Base-by-base conservation (phyloP, 768 basidiomycete species). In the Hemileccinum rubropunctum region DNA sequence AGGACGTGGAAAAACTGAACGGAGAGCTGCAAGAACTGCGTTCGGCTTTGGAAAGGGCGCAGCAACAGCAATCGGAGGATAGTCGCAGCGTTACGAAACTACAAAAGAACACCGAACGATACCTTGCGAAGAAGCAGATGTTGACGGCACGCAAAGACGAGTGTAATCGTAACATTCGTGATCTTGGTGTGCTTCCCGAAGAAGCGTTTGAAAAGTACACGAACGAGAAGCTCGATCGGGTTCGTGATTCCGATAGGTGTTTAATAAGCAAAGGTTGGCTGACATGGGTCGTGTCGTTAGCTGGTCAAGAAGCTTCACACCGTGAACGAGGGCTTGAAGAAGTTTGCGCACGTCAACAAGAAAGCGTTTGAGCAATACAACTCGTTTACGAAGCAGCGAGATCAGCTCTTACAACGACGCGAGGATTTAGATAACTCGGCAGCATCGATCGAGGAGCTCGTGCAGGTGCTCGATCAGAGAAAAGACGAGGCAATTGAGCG, bases 401-500 rank as follows among this genome's bases (percentile, higher is more conserved):
- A 98, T 64, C 88, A 93, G 58, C 81, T 98, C 4, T 67, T 89
- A 37, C 78, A 85, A 52, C 86, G 97, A 4, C 81, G 94, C 9
- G 88, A 91, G 56, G 97, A 98, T 65, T 76, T 98, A 27, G 95
- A 98, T 57, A 86, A 83, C 50, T 94, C 92, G 3, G 92, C 91
- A 0, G 63, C 78, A 42, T 94, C 92, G 35, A 98, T 99, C 57
- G 83, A 93, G 57, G 91, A 95, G 60, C 79, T 99, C 6, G 92
- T 99, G 21, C 82, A 91, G 49, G 91, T 92, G 5, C 80, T 99
- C 7, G 97, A 99, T 66, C 91, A 95, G 64, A 79, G 95, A 47
- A 99, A 99, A 67, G 97, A 99, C 60, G 97, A 98, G 66, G 97
- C 97, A 6, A 98, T 99, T 56, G 95, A 98, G 68, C 76, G 95